Conservation (phyloP, 805 yeast genomes). For the Myxozyma monticola region DNA sequence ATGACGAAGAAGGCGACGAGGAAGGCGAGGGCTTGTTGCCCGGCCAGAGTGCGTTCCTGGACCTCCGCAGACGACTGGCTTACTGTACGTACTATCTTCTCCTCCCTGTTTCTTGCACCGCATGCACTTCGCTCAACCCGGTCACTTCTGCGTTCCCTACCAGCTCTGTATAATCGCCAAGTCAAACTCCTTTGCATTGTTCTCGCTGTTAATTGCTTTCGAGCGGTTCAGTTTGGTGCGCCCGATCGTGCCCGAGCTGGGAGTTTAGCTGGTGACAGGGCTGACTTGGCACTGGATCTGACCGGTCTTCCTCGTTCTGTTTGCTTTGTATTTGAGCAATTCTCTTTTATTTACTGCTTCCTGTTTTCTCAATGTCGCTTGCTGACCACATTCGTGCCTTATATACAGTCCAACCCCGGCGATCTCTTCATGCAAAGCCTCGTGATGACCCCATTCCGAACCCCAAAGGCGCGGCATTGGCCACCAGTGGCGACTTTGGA, state of each 20-base stretch:
- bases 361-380: constrained; percentile 12
- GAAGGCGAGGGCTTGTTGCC: constrained; percentile 4
- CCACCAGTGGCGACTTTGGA: constrained; percentile 28
- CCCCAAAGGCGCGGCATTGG: constrained; percentile 25
- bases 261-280: neutral
- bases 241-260: neutral
- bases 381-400: constrained; percentile 19
- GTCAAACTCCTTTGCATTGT: neutral
- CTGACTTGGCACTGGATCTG: too few relatives aligned
- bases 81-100: neutral
- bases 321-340: neutral
- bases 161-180: too few relatives aligned
- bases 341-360: neutral
- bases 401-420: constrained; percentile 25
- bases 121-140: neutral
- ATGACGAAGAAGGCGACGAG: constrained; percentile 22
- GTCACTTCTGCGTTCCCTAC: neutral
- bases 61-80: constrained; percentile 8
- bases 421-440: constrained; percentile 1
- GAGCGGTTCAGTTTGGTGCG: neutral
- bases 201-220: neutral
- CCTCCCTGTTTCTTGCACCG: neutral
- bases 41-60: constrained; percentile 18
- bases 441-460: constrained; percentile 23
- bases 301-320: too few relatives aligned